Evolutionary conservation across 2,329 filamentous ascomycete genomes (phyloP).

Genomic region (Ophiostoma perfectum): DNA sequence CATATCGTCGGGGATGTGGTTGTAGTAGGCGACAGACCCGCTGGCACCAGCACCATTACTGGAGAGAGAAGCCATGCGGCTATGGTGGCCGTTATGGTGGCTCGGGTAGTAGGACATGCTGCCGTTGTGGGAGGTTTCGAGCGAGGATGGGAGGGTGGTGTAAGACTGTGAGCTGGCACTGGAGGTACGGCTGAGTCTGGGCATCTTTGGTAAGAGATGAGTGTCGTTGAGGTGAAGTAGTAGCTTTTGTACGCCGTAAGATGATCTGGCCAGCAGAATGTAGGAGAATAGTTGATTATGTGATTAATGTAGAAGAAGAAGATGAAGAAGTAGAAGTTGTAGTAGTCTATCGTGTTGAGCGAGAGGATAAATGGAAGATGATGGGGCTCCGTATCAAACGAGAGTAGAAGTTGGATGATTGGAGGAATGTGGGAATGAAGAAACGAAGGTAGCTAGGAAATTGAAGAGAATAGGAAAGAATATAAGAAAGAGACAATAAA

Average conservation of each 20-base stretch:
- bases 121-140: slow-evolving; percentile 25
- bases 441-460: not conserved
- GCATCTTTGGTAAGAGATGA: slow-evolving; percentile 29
- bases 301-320: not conserved
- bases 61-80: slow-evolving; percentile 1
- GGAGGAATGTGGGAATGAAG: not conserved
- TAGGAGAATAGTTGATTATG: not conserved
- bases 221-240: slow-evolving; percentile 21
- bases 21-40: slow-evolving; percentile 30
- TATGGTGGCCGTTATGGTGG: not conserved
- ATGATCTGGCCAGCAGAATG: not conserved
- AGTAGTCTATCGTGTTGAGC: not conserved
- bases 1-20: slow-evolving; percentile 28
- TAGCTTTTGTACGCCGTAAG: not conserved
- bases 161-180: slow-evolving; percentile 30
- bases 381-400: slow-evolving; percentile 2
- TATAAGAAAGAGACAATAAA: slow-evolving; percentile 11
- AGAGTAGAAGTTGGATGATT: not conserved
- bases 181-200: slow-evolving; percentile 31
- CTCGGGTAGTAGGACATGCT: slow-evolving; percentile 35
- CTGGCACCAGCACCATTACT: not conserved
- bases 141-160: slow-evolving; percentile 27
- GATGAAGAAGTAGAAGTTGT: not conserved
- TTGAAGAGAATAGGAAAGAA: slow-evolving; percentile 29
- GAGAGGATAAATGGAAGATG: not conserved